Base-by-base conservation (phyloP, 441 rosid genomes). In the Daphne laureola region DNA sequence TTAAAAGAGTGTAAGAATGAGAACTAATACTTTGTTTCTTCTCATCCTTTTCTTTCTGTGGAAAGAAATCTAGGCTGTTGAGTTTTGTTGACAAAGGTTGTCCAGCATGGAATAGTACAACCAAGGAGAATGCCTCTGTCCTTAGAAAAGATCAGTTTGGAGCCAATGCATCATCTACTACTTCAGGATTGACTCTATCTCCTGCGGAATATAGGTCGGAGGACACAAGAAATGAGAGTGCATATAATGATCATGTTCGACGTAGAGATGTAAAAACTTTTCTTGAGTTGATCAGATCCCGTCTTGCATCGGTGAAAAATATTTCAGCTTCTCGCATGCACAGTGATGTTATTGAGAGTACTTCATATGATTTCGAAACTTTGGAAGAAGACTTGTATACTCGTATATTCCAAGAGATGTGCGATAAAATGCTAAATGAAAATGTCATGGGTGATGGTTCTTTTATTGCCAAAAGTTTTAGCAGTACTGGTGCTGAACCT, bases 51-150 rank as follows among this genome's bases (percentile, higher is more conserved):
- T 2, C 25, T 21, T 21, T 21, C 25, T 21, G 25, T 21, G 53
- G 57, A 56, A 68, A 94, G 98, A 94, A 84, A 84, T 94, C 99
- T 52, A 87, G 84, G 85, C 83, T 90, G 69, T 57, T 76, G 77
- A 88, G 90, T 72, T 75, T 90, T 67, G 78, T 79, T 55, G 89
- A 88, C 62, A 80, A 77, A 76, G 90, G 80, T 12, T 75, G 84
- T 57, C 81, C 73, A 31, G 78, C 84, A 51, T 90, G 96, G 96
- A 83, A 86, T 63, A 72, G 41, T 45, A 61, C 73, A 9, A 78
- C 73, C 31, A 74, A 69, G 73, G 77, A 61, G 49, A 53, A 67
- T 46, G 61, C 50, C 50, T 58, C 63, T 46, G 46, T 27, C 27
- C 45, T 62, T 54, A 44, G 65, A 55, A 75, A 70, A 61, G 69